Evolutionary conservation across 2,329 filamentous ascomycete species (phyloP), one percentile per base, ranked within the genome.

Genomic region (Hymenotorrendiella dingleyae): DNA sequence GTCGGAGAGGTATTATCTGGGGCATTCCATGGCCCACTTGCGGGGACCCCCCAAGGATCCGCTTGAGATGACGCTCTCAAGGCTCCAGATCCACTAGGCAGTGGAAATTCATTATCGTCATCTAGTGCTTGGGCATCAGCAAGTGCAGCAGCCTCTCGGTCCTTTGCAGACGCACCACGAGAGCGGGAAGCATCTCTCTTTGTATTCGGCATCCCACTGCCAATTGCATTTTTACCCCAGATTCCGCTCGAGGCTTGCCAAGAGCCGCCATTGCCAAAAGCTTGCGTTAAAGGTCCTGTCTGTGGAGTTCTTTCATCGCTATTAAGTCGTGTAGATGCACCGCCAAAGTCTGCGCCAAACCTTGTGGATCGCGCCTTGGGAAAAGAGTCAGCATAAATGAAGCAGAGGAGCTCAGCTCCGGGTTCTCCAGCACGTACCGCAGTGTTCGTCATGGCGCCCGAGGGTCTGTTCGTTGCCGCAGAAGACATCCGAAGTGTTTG

Each of bases 51-150:
- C 79, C 82, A 86, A 35, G 72, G 68, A 53, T 86, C 82, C 14
- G 77, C 76, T 56, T 87, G 82, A 8, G 84, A 85, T 30, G 80
- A 77, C 33, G 78, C 72, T 46, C 85, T 72, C 28, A 89, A 69
- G 45, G 82, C 84, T 47, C 80, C 74, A 5, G 84, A 86, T 36
- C 84, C 84, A 3, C 78, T 80, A 56, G 82, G 78, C 42, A 68
- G 73, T 28, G 62, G 54, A 22, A 67, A 67, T 19, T 60, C 51
- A 34, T 17, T 16, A 23, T 70, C 66, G 26, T 65, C 65, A 16
- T 61, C 62, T 45, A 63, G 42, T 47, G 40, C 30, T 26, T 38
- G 17, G 17, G 29, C 28, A 48, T 59, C 43, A 62, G 57, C 52
- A 48, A 46, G 38, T 37, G 43, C 35, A 24, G 29, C 29, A 45